These are phyloP conservation scores for Alnus rubra DNA, from an alignment of 306 rosid genomes.

Conservation along the genomic window DNA sequence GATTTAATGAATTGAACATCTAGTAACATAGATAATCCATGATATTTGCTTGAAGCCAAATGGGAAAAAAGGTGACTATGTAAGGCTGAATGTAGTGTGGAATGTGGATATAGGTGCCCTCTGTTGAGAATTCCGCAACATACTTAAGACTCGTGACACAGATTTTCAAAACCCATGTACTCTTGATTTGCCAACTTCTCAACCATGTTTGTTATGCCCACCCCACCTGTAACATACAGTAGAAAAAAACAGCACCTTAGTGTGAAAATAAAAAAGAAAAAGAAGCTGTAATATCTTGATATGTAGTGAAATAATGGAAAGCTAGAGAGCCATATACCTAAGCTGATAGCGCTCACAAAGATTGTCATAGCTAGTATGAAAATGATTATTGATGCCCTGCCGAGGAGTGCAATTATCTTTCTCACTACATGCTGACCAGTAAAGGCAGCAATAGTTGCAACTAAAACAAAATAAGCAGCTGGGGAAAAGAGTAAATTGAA, in stretches of 20 bases:
- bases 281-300: background rate
- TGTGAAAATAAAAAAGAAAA: background rate
- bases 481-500: slow-evolving; percentile 28
- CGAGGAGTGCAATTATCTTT: slow-evolving; percentile 58
- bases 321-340: slow-evolving; percentile 48
- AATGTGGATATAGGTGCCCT: slow-evolving; percentile 1
- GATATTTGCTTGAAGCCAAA: slow-evolving; percentile 29
- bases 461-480: slow-evolving; percentile 65
- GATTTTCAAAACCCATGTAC: slow-evolving; percentile 78
- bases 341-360: slow-evolving; percentile 74
- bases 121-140: slow-evolving; percentile 3
- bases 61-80: slow-evolving; percentile 21
- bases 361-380: slow-evolving; percentile 77
- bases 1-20: slow-evolving; percentile 22
- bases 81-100: slow-evolving; percentile 18
- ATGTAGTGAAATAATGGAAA: background rate
- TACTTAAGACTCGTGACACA: slow-evolving; percentile 44
- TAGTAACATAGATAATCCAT: slow-evolving; percentile 14
- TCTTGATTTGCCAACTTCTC: slow-evolving; percentile 67
- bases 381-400: slow-evolving; percentile 76
- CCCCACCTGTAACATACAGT: slow-evolving; percentile 55
- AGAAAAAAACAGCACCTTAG: background rate
- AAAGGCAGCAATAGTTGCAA: slow-evolving; percentile 75
- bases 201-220: slow-evolving; percentile 72
- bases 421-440: slow-evolving; percentile 76